Conservation (phyloP, 78 protist species). For the Emiliania huxleyi region DNA sequence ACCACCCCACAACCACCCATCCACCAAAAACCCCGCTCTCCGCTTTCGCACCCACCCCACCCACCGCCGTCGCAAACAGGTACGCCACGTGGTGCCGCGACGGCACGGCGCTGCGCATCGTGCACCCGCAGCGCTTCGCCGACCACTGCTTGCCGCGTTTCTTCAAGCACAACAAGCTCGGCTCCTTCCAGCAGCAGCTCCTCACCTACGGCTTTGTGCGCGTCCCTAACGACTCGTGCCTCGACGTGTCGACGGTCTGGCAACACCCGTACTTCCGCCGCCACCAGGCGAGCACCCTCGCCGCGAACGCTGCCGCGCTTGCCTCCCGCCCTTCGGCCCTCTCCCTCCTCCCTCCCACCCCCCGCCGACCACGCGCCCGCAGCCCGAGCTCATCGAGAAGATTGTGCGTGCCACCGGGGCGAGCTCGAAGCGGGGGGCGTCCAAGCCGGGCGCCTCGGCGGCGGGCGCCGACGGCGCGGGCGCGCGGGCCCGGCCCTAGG, state of each 20-base stretch:
- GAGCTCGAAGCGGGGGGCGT: not conserved
- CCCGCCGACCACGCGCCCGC: no score
- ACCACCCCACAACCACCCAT: no score
- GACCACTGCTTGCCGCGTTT: not conserved
- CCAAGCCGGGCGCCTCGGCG: not conserved
- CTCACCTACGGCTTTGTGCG: conserved; percentile 1
- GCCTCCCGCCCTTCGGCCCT: no score
- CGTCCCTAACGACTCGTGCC: not conserved
- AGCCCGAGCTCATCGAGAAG: not conserved
- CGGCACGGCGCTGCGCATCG: not conserved
- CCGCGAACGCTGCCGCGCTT: no score
- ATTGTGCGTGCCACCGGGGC: not conserved
- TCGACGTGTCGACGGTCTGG: not conserved
- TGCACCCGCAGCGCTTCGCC: not conserved
- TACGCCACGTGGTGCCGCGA: not conserved
- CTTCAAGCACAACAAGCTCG: conserved; percentile 28
- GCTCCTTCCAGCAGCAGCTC: not conserved
- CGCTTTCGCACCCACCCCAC: no score
- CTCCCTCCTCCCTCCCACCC: no score
- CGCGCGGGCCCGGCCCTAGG: no score
- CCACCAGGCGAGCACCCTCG: no score
- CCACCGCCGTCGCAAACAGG: no score
- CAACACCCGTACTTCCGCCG: not conserved
- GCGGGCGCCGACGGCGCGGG: no score
- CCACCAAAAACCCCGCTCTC: no score